Evolutionary conservation across 805 yeast species (phyloP).

Genomic region (Saturnispora saitoi): DNA sequence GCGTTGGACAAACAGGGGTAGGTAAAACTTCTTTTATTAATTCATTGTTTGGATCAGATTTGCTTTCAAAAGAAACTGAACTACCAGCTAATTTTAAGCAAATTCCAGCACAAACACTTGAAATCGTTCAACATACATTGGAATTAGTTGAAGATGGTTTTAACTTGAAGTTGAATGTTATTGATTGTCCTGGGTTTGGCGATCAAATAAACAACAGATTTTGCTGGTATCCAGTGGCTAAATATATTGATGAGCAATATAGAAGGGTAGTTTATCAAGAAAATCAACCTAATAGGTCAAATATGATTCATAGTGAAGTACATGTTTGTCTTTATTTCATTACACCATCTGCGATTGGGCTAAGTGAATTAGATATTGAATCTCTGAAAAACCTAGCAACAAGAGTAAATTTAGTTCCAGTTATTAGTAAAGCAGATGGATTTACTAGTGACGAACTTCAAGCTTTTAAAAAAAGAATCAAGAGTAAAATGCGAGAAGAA

Average conservation of each 20-base stretch:
- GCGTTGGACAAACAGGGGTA: slow-evolving; percentile 79
- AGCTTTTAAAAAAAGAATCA: slow-evolving; percentile 45
- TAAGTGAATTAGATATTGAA: slow-evolving; percentile 60
- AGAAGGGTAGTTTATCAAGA: slow-evolving; percentile 62
- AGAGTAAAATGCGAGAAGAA: slow-evolving; percentile 42
- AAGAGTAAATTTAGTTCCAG: slow-evolving; percentile 75
- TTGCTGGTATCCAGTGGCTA: slow-evolving; percentile 60
- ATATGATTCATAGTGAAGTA: slow-evolving; percentile 55
- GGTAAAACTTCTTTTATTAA: slow-evolving; percentile 80
- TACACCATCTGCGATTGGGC: slow-evolving; percentile 54
- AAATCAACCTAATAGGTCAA: slow-evolving; percentile 56
- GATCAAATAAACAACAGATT: slow-evolving; percentile 55
- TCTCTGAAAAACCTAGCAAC: slow-evolving; percentile 62
- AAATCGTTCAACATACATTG: slow-evolving; percentile 32
- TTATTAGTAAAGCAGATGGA: slow-evolving; percentile 74
- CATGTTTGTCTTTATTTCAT: slow-evolving; percentile 84
- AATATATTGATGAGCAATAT: slow-evolving; percentile 75
- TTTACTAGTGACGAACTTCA: slow-evolving; percentile 49
- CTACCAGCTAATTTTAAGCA: slow-evolving; percentile 13
- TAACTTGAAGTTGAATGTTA: slow-evolving; percentile 46
- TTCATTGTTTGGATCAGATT: slow-evolving; percentile 56
- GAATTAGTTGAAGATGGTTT: slow-evolving; percentile 54
- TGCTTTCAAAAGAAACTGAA: slow-evolving; percentile 24
- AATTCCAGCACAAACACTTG: slow-evolving; percentile 25
- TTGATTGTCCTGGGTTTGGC: slow-evolving; percentile 78